phyloP scores from a whole-genome alignment of 257 asterid species.

The Fraxinus excelsior region DNA sequence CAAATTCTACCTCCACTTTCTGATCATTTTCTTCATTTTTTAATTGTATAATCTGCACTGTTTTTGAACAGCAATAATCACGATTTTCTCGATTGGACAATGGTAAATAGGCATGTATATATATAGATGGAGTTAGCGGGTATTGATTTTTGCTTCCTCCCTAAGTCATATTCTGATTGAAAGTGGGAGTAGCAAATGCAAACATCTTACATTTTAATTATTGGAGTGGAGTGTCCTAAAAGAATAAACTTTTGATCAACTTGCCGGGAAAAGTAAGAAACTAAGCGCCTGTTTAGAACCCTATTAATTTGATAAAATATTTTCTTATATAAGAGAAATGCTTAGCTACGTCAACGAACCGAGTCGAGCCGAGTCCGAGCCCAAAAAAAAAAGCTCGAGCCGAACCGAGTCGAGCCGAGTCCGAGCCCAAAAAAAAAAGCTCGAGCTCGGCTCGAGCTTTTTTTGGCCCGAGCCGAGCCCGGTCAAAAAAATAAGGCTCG shows the following conservation, averaged over 20 bases:
- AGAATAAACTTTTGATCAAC: background rate
- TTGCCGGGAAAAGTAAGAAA: too few species aligned
- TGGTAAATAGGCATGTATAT: slow-evolving; percentile 11
- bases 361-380: too few species aligned
- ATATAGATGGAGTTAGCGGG: slow-evolving; percentile 8
- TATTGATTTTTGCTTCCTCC: slow-evolving; percentile 21
- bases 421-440: too few species aligned
- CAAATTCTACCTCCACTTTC: slow-evolving; percentile 12
- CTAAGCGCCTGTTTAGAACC: too few species aligned
- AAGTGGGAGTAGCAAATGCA: slow-evolving; percentile 39
- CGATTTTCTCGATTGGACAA: slow-evolving; percentile 1
- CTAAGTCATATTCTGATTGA: slow-evolving; percentile 20
- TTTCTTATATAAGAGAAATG: too few species aligned
- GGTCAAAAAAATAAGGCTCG: too few species aligned
- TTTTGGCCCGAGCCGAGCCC: too few species aligned
- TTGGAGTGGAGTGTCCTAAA: background rate
- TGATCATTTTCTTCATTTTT: background rate
- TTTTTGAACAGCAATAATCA: slow-evolving; percentile 26
- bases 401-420: too few species aligned
- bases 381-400: too few species aligned
- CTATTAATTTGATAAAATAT: too few species aligned
- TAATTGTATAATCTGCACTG: slow-evolving; percentile 18
- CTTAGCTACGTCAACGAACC: too few species aligned
- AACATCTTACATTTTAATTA: slow-evolving; percentile 24
- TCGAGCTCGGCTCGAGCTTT: too few species aligned